Base-by-base conservation (phyloP, 2,329 filamentous ascomycete species). In the Aspergillus transmontanensis region DNA sequence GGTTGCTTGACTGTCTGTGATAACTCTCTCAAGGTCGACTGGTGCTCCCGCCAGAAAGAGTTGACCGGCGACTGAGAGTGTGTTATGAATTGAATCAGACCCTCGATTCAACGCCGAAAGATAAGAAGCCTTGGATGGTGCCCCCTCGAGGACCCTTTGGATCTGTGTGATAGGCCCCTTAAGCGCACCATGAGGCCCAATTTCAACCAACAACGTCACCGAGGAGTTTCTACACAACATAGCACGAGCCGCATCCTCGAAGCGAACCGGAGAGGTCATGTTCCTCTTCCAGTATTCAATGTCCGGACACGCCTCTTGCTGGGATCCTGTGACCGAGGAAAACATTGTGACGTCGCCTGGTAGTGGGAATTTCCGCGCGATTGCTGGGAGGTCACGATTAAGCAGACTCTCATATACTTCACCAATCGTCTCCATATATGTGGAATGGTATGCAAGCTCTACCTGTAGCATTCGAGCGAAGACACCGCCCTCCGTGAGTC, bases 401-500 rank as follows among this genome's bases (percentile, higher is more conserved):
- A 60, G 39, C 36, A 30, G 34, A 9, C 23, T 12, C n/a, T 58
- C 12, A 45, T 61, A 64, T n/a, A 50, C 4, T 7, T 57, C 45
- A 21, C 51, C 58, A 34, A 58, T 39, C 4, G 46, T 5, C 5
- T 41, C 45, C 58, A 63, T 61, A 34, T 59, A 50, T 3, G 32
- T 28, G 2, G 63, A 59, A 55, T 72, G 70, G 23, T 70, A 71
- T 0, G 70, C 70, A 14, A 64, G 63, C 11, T 70, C 64, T 1
- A 69, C 69, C 21, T 70, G 53, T 14, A 71, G 26, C 26, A 51
- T 21, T 32, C 64, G 63, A 6, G 61, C 59, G 12, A 66, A 58
- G 1, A 62, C 7, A 2, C 59, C 56, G 21, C 43, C 23, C 28
- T 65, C 61, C 2, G 60, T 60, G 14, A 62, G 28, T 12, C 28